phyloP scores from a whole-genome alignment of 2,329 filamentous ascomycete genomes.

The Exserohilum rostratum region DNA sequence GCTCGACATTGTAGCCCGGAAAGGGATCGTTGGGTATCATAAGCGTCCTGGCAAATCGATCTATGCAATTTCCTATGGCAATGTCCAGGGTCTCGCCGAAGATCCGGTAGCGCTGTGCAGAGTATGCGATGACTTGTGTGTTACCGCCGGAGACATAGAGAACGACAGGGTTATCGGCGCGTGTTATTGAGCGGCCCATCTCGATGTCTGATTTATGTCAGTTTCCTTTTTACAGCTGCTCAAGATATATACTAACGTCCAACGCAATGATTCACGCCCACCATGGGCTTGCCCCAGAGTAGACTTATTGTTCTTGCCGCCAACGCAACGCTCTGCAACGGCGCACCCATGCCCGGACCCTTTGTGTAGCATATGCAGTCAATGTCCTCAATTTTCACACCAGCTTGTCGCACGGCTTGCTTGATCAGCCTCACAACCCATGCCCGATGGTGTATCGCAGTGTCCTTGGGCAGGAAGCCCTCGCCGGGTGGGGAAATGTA shows the following conservation, averaged over 20 bases:
- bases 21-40: constrained; percentile 94
- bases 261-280: constrained; percentile 97
- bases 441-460: constrained; percentile 85
- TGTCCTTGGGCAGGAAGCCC: constrained; percentile 96
- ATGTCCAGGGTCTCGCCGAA: constrained; percentile 98
- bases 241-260: constrained; percentile 63
- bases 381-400: constrained; percentile 63
- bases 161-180: constrained; percentile 88
- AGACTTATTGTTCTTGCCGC: constrained; percentile 81
- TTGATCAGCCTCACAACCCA: constrained; percentile 85
- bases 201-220: constrained; percentile 70
- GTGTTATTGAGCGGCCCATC: constrained; percentile 94
- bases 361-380: constrained; percentile 95
- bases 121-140: constrained; percentile 97
- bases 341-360: constrained; percentile 95
- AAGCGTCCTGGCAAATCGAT: constrained; percentile 91
- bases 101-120: constrained; percentile 91
- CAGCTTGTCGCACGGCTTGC: constrained; percentile 74
- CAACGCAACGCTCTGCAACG: constrained; percentile 83
- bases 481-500: constrained; percentile 90
- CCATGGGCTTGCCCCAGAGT: constrained; percentile 85
- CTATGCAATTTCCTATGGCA: constrained; percentile 95
- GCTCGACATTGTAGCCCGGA: constrained; percentile 97
- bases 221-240: neutral
- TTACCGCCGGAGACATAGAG: constrained; percentile 96